Conservation (phyloP, 768 basidiomycete genomes). For the Naganishia onofrii region DNA sequence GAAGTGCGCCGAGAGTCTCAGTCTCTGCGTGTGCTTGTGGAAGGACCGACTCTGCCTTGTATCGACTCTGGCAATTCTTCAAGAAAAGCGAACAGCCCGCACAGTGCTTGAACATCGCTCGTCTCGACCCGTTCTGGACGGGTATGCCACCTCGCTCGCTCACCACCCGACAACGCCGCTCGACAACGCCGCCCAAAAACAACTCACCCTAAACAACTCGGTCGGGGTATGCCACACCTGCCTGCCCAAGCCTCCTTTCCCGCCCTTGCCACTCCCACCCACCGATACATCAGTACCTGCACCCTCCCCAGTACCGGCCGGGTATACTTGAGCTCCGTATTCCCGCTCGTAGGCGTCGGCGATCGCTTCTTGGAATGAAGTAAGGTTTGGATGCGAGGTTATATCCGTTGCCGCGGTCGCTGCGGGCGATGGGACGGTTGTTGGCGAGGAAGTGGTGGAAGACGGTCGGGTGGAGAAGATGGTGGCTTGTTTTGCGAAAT, state of each 20-base stretch:
- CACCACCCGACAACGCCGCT: no score
- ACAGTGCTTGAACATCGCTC: no score
- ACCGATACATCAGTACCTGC: conserved; percentile 60
- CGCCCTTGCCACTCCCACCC: conserved; percentile 1
- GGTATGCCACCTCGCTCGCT: not conserved
- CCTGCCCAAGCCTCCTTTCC: conserved; percentile 55
- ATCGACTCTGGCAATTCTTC: no score
- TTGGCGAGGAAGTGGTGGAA: conserved; percentile 46
- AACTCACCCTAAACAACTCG: conserved; percentile 86
- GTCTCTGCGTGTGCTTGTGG: no score
- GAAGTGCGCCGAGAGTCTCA: no score
- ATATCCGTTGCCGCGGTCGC: conserved; percentile 56
- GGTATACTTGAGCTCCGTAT: conserved; percentile 60
- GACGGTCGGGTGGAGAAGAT: conserved; percentile 61
- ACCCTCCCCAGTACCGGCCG: conserved; percentile 35
- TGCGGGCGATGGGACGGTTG: no score
- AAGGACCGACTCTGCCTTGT: no score
- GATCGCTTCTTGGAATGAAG: conserved; percentile 79
- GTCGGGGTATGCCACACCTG: conserved; percentile 99
- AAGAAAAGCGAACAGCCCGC: no score
- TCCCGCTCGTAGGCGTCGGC: conserved; percentile 63
- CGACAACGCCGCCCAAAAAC: no score
- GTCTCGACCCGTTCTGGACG: not conserved
- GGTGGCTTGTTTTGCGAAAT: conserved; percentile 87
- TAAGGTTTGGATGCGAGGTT: conserved; percentile 61